phyloP scores from a whole-genome alignment of 352 stramenopile genomes.

The Globisporangium irregulare region DNA sequence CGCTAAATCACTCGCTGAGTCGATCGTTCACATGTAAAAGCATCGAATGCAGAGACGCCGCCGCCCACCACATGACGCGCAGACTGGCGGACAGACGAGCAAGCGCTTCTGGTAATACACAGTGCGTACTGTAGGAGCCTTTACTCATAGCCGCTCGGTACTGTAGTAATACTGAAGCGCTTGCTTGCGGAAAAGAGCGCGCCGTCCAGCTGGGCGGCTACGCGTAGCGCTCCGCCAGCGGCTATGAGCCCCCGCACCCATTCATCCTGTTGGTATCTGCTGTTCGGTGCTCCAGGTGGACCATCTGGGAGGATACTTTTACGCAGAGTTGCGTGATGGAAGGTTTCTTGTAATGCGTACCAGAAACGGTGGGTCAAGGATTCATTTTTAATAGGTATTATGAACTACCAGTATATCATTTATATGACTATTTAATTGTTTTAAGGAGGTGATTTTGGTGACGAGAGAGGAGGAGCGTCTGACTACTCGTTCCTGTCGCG shows the following conservation, averaged over 20 bases:
- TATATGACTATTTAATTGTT: neutral
- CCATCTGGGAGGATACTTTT: conserved; percentile 9
- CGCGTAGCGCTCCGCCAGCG: neutral
- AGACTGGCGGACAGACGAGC: conserved; percentile 6
- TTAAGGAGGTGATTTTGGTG: neutral
- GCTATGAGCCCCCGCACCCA: conserved; percentile 1
- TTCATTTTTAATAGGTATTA: neutral
- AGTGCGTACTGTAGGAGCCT: neutral
- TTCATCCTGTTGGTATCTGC: neutral
- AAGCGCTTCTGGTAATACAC: conserved; percentile 1
- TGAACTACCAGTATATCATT: neutral
- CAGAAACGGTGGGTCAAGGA: neutral
- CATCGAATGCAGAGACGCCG: conserved; percentile 3
- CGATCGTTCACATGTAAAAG: conserved; percentile 3
- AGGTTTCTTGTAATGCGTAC: conserved; percentile 4
- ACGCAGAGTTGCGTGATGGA: neutral
- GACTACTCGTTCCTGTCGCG: conserved; percentile 5
- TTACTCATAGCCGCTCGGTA: neutral
- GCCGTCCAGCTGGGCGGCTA: neutral
- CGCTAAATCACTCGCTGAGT: neutral
- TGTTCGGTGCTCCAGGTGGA: conserved; percentile 7
- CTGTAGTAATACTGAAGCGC: neutral
- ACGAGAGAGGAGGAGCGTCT: neutral
- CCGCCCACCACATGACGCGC: conserved; percentile 5
- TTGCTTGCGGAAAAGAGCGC: conserved; percentile 4